Base-by-base conservation (phyloP, 371 early-diverging fungal species). In the Syncephalis fuscata region DNA sequence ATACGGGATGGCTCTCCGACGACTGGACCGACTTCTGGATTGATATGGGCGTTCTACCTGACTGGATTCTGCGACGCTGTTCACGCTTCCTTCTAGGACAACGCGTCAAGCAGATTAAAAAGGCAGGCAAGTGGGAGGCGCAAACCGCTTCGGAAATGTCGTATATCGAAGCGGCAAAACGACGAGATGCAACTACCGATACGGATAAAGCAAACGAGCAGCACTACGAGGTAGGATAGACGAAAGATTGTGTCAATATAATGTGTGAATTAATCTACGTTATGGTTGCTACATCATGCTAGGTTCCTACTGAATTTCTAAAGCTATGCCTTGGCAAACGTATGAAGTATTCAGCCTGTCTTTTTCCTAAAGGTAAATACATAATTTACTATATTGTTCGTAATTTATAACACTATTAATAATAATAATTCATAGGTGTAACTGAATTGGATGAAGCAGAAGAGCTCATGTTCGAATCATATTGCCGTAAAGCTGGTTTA, bases 131-230 rank as follows among this genome's bases (percentile, higher is more conserved):
- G 42, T 24, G 11, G 21, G 44, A 54, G 10, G 25, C 45, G 17
- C 44, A 51, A 10, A 49, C 48, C 38, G 38, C 32, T 37, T 37
- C 2, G 24, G 52, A 54, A 51, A 41, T 43, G 39, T 47, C 14
- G 9, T 75, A 63, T 53, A 53, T 70, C 36, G 20, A 53, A 14
- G 10, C 27, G 19, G 56, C 72, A n/a, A 60, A 57, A 40, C 51
- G 44, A 22, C 22, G 41, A 16, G 36, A 48, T 11, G 64, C 74
- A n/a, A 75, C 74, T 23, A 38, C 67, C 17, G 48, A 71, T 47
- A 72, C 76, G 9, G 64, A 71, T 25, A 63, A 72, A 52, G 75
- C 77, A 27, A 77, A 77, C 47, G 66, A 77, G 52, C 77, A 77
- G 61, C 74, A 73, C 50, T 70, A 76, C 54, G 72, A 71, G 56